These are phyloP conservation scores for Echeveria elegans DNA, from an alignment of 164 flowering plant genomes.

Conservation along the genomic window DNA sequence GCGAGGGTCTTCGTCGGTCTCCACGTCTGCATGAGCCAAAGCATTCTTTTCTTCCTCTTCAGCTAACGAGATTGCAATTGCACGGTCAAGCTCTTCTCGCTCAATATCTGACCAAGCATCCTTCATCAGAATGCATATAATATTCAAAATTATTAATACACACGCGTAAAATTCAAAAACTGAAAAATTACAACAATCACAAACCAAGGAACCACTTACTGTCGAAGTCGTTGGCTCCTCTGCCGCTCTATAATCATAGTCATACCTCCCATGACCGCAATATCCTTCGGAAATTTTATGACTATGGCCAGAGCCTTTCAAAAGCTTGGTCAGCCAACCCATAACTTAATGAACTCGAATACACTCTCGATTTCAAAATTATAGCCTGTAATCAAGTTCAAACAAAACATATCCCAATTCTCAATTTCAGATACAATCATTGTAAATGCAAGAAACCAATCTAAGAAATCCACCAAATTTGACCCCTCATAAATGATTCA, in stretches of 20 bases:
- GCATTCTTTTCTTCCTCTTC: conserved; percentile 61
- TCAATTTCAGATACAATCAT: background rate
- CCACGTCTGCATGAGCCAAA: background rate
- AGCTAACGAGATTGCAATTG: conserved; percentile 75
- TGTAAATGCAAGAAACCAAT: background rate
- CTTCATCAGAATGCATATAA: conserved; percentile 23
- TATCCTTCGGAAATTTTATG: conserved; percentile 31
- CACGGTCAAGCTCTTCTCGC: conserved; percentile 68
- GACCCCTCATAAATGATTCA: background rate
- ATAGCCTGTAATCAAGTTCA: background rate
- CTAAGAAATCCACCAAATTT: background rate
- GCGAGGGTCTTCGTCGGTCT: background rate
- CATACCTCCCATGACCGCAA: conserved; percentile 26
- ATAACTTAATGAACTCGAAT: conserved; percentile 13
- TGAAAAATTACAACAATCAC: background rate
- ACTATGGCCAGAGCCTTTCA: conserved; percentile 37
- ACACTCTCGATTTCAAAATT: background rate
- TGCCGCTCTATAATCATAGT: conserved; percentile 21
- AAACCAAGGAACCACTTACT: conserved; percentile 18
- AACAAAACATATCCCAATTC: background rate
- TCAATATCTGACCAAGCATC: conserved; percentile 51
- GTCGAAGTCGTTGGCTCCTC: conserved; percentile 28
- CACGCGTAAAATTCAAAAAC: conserved; percentile 7
- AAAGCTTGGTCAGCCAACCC: conserved; percentile 54
- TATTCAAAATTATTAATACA: background rate